Conservation (phyloP, 1,284 basidiomycete genomes). For the Inonotus hispidus region DNA sequence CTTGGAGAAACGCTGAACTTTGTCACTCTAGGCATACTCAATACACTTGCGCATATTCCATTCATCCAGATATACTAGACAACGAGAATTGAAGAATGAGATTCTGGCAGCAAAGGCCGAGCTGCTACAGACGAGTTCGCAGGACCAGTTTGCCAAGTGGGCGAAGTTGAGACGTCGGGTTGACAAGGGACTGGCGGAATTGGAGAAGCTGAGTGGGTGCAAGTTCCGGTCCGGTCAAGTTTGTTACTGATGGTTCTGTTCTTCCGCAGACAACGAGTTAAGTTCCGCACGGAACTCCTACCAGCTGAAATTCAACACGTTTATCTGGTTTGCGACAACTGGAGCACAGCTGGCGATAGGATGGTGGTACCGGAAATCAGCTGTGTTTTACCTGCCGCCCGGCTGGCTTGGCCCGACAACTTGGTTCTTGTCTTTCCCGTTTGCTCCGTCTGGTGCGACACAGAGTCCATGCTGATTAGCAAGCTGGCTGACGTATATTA, state of each 20-base stretch:
- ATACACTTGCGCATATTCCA: constrained; percentile 66
- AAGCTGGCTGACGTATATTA: constrained; percentile 7
- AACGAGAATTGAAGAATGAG: constrained; percentile 69
- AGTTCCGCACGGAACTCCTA: constrained; percentile 63
- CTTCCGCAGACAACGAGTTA: constrained; percentile 61
- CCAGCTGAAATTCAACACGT: constrained; percentile 64
- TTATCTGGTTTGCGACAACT: constrained; percentile 79
- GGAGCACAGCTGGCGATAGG: constrained; percentile 78
- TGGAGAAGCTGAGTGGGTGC: constrained; percentile 88
- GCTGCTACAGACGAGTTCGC: constrained; percentile 84
- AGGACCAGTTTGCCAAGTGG: constrained; percentile 99
- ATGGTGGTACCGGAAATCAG: constrained; percentile 82
- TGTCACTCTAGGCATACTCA: constrained; percentile 51
- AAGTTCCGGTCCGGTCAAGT: not conserved
- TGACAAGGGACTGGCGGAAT: constrained; percentile 88
- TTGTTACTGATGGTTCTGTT: not conserved
- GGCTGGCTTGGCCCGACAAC: constrained; percentile 83
- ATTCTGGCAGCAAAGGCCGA: constrained; percentile 81
- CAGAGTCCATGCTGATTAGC: not conserved
- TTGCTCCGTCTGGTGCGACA: constrained; percentile 64
- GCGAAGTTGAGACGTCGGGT: constrained; percentile 87
- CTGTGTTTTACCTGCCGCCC: constrained; percentile 88
- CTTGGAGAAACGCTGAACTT: not conserved
- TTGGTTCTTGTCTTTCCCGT: constrained; percentile 81
- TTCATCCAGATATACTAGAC: constrained; percentile 45